Percentiles rank a stretch among this genome's conserved stretches.
Evolutionary conservation across 495 filamentous ascomycete species (phyloP).

Genomic region (Talaromyces nanjingensis): DNA sequence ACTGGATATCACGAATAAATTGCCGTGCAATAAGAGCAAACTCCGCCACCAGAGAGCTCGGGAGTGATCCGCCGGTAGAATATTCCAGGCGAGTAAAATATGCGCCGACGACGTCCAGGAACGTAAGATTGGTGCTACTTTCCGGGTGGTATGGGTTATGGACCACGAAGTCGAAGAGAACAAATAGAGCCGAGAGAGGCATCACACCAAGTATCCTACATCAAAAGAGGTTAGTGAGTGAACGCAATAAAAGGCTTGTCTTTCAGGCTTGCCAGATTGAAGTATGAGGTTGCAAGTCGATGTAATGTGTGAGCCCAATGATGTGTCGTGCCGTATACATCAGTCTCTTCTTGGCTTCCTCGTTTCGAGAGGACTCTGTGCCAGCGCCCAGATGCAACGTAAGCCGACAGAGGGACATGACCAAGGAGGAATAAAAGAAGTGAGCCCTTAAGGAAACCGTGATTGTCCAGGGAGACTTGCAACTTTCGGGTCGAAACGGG

Average conservation of each 20-base stretch:
- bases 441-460: neutral
- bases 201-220: conserved; percentile 18
- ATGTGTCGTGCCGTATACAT: conserved; percentile 19
- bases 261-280: conserved; percentile 22
- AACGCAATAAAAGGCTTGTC: neutral
- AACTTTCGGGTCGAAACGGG: conserved; percentile 9
- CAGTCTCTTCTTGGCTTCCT: conserved; percentile 18
- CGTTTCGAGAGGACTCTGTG: conserved; percentile 9
- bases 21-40: conserved; percentile 27
- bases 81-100: conserved; percentile 28
- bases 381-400: conserved; percentile 20
- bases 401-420: conserved; percentile 24
- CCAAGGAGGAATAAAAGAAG: conserved; percentile 21
- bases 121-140: conserved; percentile 23
- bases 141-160: conserved; percentile 31
- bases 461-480: neutral
- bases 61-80: conserved; percentile 22
- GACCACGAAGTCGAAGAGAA: conserved; percentile 35
- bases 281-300: conserved; percentile 24
- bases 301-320: conserved; percentile 24
- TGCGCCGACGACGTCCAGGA: conserved; percentile 24
- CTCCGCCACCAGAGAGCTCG: conserved; percentile 21
- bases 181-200: conserved; percentile 29
- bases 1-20: conserved; percentile 10
- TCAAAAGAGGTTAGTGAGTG: neutral